Evolutionary conservation across 192 early-diverging fungal species (phyloP).

Genomic region (Piromyces sp.): DNA sequence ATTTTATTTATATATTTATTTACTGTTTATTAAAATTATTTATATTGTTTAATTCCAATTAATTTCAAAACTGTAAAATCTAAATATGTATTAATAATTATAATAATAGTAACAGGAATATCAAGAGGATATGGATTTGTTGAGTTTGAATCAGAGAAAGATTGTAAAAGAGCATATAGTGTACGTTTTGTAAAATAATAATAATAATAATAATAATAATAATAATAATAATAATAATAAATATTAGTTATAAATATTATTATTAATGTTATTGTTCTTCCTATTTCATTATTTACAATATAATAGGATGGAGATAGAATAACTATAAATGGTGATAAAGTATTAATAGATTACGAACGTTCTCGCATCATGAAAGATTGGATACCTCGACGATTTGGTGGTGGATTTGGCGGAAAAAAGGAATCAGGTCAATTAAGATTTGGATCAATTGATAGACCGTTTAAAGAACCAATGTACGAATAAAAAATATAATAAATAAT

Average conservation of each 20-base stretch:
- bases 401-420: neutral
- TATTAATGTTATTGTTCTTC: too few relatives aligned
- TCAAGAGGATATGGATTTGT: neutral
- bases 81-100: neutral
- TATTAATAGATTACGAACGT: neutral
- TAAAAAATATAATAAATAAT: neutral
- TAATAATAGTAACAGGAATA: neutral
- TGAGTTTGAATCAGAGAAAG: neutral
- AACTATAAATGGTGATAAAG: neutral
- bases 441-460: neutral
- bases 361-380: neutral
- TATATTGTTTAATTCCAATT: too few relatives aligned
- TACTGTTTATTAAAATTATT: too few relatives aligned
- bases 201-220: too few relatives aligned
- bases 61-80: too few relatives aligned
- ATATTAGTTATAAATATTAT: too few relatives aligned
- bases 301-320: neutral
- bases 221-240: too few relatives aligned
- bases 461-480: neutral
- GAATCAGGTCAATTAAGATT: neutral
- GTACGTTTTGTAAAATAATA: neutral
- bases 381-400: neutral
- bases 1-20: too few relatives aligned
- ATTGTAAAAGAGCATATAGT: neutral
- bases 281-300: neutral